Base-by-base conservation (phyloP, 352 stramenopile genomes). In the Globisporangium megalacanthum region DNA sequence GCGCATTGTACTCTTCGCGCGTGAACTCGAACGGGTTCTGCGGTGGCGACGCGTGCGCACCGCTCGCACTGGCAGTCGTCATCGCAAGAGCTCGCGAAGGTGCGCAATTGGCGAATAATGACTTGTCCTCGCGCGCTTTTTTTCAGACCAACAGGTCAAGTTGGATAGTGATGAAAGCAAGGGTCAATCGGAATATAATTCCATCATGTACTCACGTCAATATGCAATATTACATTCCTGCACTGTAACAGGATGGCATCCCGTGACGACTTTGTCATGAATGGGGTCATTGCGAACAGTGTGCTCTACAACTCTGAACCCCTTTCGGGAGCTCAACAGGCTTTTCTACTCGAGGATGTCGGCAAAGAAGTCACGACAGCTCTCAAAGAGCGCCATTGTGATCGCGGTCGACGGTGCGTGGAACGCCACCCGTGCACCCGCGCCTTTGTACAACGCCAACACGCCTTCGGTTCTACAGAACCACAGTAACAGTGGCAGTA, bases 361-460 rank as follows among this genome's bases (percentile, higher is more conserved):
- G 8, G 75, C 71, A 53, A 84, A 89, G 11, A 85, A 70, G 3
- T 62, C 75, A 19, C 79, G 73, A 44, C 79, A 97, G 50, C 81
- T 95, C 69, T 99, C 97, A 56, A 97, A 99, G 7, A 93, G 77
- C 25, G 93, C 96, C 93, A 99, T 99, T 13, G 96, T 98, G 51
- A 99, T 95, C 42, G 95, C 97, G 4, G 92, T 99, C 9, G 90
- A 96, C 37, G 97, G 97, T 1, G 93, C 90, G 69, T 98, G 94
- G 71, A 99, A 98, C 6, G 94, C 74, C 49, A 99, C 83, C 31
- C 97, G 88, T 3, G 96, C 95, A 45, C 87, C 91, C 6, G 95
- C 92, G 4, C 97, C 97, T 66, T 97, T 95, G 72, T 97, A 98
- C 13, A 99, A 64, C 6, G 92, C 96, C 44, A 77, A 29, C 19